A percentile compares a stretch with the other conserved stretches of the same genome.
phyloP scores from a whole-genome alignment of 371 early-diverging fungal genomes.

The Parasitella parasitica region DNA sequence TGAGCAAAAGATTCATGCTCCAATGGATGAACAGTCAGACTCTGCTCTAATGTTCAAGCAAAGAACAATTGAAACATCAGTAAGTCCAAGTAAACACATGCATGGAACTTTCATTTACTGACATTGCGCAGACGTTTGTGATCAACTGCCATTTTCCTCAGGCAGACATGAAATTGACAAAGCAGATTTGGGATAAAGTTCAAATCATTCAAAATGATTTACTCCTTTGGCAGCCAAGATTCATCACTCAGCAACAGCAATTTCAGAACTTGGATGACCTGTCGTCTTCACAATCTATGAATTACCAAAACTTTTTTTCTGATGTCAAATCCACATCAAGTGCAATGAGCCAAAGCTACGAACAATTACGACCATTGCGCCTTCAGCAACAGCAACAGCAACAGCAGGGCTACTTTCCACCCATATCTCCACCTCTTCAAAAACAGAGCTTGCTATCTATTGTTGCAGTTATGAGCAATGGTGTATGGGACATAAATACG shows the following conservation, averaged over 20 bases:
- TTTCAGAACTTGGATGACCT: neutral
- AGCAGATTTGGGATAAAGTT: slow-evolving; percentile 60
- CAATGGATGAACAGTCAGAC: slow-evolving; percentile 59
- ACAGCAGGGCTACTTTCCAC: neutral
- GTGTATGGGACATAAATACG: slow-evolving; percentile 40
- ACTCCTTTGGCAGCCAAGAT: slow-evolving; percentile 62
- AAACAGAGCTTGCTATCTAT: slow-evolving; percentile 32
- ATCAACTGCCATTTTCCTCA: slow-evolving; percentile 69
- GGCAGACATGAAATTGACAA: slow-evolving; percentile 58
- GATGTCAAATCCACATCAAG: slow-evolving; percentile 16
- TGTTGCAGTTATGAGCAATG: slow-evolving; percentile 39
- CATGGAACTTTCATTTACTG: no score
- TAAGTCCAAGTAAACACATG: no score
- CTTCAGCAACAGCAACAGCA: neutral
- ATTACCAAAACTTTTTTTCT: neutral
- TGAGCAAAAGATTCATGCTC: slow-evolving; percentile 53
- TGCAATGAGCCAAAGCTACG: slow-evolving; percentile 37
- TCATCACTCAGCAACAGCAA: slow-evolving; percentile 14
- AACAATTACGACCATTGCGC: slow-evolving; percentile 6
- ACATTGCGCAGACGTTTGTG: slow-evolving; percentile 61
- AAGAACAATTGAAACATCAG: slow-evolving; percentile 62
- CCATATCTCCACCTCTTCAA: neutral
- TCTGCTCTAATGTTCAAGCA: slow-evolving; percentile 67
- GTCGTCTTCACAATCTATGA: neutral
- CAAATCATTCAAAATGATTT: slow-evolving; percentile 74